These are phyloP conservation scores for Physocladia obscura DNA, from an alignment of 192 early-diverging fungal species.

Conservation along the genomic window DNA sequence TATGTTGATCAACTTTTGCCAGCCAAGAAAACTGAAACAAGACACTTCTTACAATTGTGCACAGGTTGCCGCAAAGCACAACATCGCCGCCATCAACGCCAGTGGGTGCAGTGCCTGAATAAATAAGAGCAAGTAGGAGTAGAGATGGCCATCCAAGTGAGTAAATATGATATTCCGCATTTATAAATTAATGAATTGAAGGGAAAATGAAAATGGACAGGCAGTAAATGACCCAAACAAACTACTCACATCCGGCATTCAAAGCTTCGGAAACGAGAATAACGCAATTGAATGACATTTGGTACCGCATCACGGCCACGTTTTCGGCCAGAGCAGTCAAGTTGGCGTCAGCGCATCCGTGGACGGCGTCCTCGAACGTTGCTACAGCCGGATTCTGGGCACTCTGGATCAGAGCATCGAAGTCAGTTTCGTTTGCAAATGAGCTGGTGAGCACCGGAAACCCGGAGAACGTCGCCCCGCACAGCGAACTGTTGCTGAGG, in stretches of 20 bases:
- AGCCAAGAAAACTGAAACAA: too few species aligned
- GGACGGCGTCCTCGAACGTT: background rate
- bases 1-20: too few species aligned
- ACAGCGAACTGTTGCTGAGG: background rate
- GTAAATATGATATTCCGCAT: too few species aligned
- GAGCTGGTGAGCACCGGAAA: background rate
- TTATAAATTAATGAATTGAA: background rate
- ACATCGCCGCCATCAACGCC: background rate
- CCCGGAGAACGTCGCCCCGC: background rate
- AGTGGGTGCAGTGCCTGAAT: background rate
- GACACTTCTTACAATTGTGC: background rate
- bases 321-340: background rate
- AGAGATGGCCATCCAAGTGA: too few species aligned
- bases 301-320: background rate
- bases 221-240: too few species aligned
- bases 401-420: background rate
- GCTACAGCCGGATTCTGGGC: background rate
- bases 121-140: too few species aligned
- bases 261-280: background rate
- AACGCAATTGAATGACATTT: background rate
- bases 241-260: background rate
- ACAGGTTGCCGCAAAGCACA: background rate
- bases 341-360: background rate
- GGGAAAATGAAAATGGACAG: background rate
- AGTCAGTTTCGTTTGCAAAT: background rate